Conservation (phyloP, 768 basidiomycete genomes). For the Tulasnella sp. region DNA sequence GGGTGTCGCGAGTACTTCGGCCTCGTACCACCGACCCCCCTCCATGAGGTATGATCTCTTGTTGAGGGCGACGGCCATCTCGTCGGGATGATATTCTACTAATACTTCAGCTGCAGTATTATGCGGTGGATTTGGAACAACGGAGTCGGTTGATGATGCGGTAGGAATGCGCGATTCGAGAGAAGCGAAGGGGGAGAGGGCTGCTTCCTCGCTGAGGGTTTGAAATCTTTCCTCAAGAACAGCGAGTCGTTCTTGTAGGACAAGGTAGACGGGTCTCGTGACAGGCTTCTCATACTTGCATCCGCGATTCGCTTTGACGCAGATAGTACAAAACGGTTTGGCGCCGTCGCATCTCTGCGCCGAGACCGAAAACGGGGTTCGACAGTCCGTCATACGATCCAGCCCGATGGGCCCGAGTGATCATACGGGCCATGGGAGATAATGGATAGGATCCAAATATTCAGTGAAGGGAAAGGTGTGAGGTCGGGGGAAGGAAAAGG, state of each 20-base stretch:
- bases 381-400: neutral
- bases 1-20: conserved; percentile 10
- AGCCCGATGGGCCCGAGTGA: neutral
- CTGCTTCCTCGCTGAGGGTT: neutral
- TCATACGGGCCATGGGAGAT: neutral
- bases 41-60: neutral
- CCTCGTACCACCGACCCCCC: conserved; percentile 11
- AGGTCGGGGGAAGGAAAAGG: neutral
- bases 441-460: neutral
- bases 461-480: neutral
- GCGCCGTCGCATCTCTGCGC: conserved; percentile 30
- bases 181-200: neutral
- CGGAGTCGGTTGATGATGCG: neutral
- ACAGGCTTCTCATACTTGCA: conserved; percentile 23
- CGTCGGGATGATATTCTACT: neutral
- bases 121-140: neutral
- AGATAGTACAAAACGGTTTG: conserved; percentile 25
- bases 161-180: neutral
- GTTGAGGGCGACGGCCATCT: conserved; percentile 7
- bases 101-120: neutral
- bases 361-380: neutral
- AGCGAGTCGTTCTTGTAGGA: conserved; percentile 30
- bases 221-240: conserved; percentile 17
- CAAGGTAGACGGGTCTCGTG: conserved; percentile 29
- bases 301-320: conserved; percentile 26